phyloP scores from a whole-genome alignment of 805 yeast genomes.

The Candida awuae region DNA sequence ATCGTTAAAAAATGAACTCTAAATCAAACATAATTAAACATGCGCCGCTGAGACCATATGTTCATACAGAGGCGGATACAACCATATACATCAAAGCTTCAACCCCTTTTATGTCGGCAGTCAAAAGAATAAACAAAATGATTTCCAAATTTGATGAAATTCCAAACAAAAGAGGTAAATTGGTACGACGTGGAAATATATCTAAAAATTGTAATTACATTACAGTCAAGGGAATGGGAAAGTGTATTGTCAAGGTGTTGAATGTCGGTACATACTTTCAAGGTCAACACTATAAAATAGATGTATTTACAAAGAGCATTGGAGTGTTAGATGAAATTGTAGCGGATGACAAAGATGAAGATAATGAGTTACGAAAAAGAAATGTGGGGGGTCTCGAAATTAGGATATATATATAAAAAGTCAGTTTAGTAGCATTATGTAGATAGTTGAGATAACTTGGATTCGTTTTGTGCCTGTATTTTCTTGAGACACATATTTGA shows the following conservation, averaged over 20 bases:
- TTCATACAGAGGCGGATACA: slow-evolving; percentile 37
- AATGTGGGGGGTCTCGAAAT: slow-evolving; percentile 42
- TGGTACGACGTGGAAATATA: slow-evolving; percentile 10
- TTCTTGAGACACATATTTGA: slow-evolving; percentile 30
- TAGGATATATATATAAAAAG: slow-evolving; percentile 27
- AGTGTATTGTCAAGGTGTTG: slow-evolving; percentile 55
- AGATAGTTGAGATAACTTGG: too few relatives aligned
- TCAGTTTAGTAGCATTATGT: too few relatives aligned
- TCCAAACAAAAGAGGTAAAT: slow-evolving; percentile 36
- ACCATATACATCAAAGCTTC: slow-evolving; percentile 50
- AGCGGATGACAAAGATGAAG: slow-evolving; percentile 12
- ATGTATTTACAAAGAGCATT: slow-evolving; percentile 54
- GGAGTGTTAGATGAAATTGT: slow-evolving; percentile 65
- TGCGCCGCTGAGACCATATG: slow-evolving; percentile 39
- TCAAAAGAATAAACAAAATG: slow-evolving; percentile 54
- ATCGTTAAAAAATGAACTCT: slow-evolving; percentile 1
- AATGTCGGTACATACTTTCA: slow-evolving; percentile 55
- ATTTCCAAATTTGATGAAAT: slow-evolving; percentile 31
- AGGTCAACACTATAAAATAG: slow-evolving; percentile 43
- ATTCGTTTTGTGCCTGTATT: slow-evolving; percentile 7
- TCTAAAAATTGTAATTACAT: slow-evolving; percentile 31
- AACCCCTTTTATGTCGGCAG: slow-evolving; percentile 68
- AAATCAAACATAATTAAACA: slow-evolving; percentile 40
- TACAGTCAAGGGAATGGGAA: slow-evolving; percentile 69
- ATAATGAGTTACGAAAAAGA: slow-evolving; percentile 34